Evolutionary conservation across 352 stramenopile genomes (phyloP).

Genomic region (Globisporangium camurandrum): DNA sequence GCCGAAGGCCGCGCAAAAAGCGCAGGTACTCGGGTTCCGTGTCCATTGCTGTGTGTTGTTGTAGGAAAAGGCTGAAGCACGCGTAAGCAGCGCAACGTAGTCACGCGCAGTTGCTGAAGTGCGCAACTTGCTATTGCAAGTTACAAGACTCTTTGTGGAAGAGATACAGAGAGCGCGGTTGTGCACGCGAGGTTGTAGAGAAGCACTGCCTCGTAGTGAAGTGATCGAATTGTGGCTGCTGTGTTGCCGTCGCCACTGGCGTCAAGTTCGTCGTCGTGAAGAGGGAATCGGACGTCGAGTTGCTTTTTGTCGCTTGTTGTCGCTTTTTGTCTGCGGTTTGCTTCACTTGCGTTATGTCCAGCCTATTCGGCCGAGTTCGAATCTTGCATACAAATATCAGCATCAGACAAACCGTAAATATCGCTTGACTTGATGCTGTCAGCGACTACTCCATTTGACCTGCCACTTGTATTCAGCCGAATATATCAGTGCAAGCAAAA

Average conservation of each 20-base stretch:
- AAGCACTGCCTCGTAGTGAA: too few species aligned
- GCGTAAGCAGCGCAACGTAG: too few species aligned
- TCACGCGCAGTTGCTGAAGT: too few species aligned
- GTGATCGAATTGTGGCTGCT: too few species aligned
- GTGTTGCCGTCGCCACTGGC: neutral
- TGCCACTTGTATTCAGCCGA: neutral
- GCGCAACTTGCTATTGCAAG: too few species aligned
- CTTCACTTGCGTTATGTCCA: neutral
- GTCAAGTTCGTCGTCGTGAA: neutral
- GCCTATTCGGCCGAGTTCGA: neutral
- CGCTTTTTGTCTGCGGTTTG: neutral
- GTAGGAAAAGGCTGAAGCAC: too few species aligned
- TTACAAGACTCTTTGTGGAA: too few species aligned
- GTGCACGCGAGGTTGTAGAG: too few species aligned
- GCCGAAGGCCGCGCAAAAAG: slow-evolving; percentile 61
- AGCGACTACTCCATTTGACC: neutral
- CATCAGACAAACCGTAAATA: too few species aligned
- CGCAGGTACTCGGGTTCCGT: slow-evolving; percentile 70
- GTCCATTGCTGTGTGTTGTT: slow-evolving; percentile 18
- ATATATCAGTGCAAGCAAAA: too few species aligned
- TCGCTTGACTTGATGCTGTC: neutral
- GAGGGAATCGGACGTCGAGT: neutral
- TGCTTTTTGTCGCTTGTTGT: neutral
- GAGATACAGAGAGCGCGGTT: too few species aligned
- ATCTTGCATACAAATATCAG: neutral